phyloP scores from a whole-genome alignment of 139 green algal species.

The Chlamydomonas sp. region DNA sequence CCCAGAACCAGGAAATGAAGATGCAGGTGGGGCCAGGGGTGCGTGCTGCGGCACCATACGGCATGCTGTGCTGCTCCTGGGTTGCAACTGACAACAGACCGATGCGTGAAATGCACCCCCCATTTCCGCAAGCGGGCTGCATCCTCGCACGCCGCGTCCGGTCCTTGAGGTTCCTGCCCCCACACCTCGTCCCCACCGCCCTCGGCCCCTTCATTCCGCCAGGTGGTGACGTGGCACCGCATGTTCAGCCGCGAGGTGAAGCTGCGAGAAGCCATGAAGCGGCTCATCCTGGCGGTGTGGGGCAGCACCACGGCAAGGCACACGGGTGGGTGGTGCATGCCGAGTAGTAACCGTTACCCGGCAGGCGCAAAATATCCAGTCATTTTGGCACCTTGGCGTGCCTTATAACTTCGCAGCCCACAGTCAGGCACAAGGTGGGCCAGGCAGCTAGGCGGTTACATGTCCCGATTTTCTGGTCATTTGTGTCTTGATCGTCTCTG shows the following conservation, averaged over 20 bases:
- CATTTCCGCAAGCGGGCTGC: too few relatives aligned
- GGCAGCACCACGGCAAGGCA: not conserved
- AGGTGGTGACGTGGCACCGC: conserved; percentile 58
- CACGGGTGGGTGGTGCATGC: conserved; percentile 1
- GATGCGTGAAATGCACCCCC: too few relatives aligned
- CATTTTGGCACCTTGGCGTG: too few relatives aligned
- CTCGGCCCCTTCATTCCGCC: not conserved
- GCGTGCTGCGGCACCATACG: not conserved
- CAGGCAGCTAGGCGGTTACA: too few relatives aligned
- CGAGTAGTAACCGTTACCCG: too few relatives aligned
- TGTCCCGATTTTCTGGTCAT: too few relatives aligned
- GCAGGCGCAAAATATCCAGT: too few relatives aligned
- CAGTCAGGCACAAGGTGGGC: too few relatives aligned
- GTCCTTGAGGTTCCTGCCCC: not conserved
- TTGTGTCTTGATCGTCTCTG: too few relatives aligned
- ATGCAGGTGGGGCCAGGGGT: conserved; percentile 19
- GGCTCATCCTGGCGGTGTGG: conserved; percentile 48
- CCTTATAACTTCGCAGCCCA: too few relatives aligned
- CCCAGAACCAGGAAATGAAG: conserved; percentile 40
- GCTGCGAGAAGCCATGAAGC: conserved; percentile 61
- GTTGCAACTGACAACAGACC: too few relatives aligned
- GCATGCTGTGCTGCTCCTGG: too few relatives aligned
- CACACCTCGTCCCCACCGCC: not conserved
- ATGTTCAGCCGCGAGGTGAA: conserved; percentile 58
- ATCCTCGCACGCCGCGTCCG: not conserved